Evolutionary conservation across 78 protist genomes (phyloP), one percentile per base, ranked within the genome.

Genomic region (Dictyostelium capitatum): DNA sequence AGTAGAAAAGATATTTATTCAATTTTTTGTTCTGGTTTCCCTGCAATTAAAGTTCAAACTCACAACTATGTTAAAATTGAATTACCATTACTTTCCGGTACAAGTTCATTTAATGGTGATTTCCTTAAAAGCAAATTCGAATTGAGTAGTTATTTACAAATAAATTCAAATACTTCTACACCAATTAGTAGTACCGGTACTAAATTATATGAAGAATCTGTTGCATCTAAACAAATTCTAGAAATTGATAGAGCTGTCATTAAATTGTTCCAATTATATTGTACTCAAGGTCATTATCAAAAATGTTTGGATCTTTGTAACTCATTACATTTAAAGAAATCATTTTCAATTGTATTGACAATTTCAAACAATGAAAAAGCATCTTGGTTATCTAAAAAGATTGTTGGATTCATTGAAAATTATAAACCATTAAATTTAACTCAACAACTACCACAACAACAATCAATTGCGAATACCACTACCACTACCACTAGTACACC

Each of bases 301-400:
- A 87, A 51, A 37, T 53, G 73, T 15, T 8, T 30, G 11, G 93
- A 87, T 30, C 15, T 77, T 28, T 77, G 74, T 37, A 37, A 69
- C 6, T 20, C 20, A n/a, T 56, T 87, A 11, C 43, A 87, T 47
- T 37, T 87, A 20, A 77, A 87, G 79, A 87, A 87, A 87, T 87
- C 93, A 32, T 25, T 77, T 10, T 20, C 17, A 14, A 87, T 87
- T 65, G 93, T 75, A 0, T 62, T 87, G 43, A 48, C 28, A 17
- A 9, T 59, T 19, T 80, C 93, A 80, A 87, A 87, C 77, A 57
- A 48, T 28, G 25, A 47, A 14, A 47, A 69, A 64, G 19, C 19
- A 37, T 25, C 50, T 12, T 51, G 30, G 30, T 9, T 79, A 17
- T 17, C 83, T 32, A 79, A 79, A 43, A 37, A 51, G 20, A 54